Evolutionary conservation across 2,329 filamentous ascomycete species (phyloP).

Genomic region (Phaeosphaeriaceae sp.): DNA sequence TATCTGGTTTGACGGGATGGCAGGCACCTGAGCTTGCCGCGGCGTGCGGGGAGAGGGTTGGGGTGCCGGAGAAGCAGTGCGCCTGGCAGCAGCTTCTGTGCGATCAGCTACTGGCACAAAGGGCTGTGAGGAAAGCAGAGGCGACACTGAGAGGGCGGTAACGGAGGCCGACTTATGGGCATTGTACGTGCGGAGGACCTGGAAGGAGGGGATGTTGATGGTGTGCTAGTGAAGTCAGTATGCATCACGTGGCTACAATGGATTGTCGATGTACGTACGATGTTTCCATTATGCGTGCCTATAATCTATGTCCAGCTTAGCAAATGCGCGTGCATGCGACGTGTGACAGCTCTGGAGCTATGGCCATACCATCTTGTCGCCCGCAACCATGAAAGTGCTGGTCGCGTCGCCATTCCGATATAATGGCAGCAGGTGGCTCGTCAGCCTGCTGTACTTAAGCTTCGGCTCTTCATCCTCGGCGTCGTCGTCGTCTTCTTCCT

Average conservation of each 20-base stretch:
- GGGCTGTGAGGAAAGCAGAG: constrained; percentile 69
- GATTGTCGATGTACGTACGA: constrained; percentile 65
- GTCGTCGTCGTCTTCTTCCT: constrained; percentile 69
- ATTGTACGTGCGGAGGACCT: constrained; percentile 83
- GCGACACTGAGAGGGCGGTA: constrained; percentile 88
- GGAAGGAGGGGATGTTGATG: constrained; percentile 80
- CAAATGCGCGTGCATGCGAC: constrained; percentile 63
- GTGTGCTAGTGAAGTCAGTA: constrained; percentile 69
- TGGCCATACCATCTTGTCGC: constrained; percentile 88
- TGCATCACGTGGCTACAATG: constrained; percentile 1
- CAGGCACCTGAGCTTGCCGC: constrained; percentile 68
- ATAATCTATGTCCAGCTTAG: constrained; percentile 68
- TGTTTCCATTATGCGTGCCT: constrained; percentile 95
- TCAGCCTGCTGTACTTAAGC: constrained; percentile 90
- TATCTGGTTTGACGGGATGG: constrained; percentile 86
- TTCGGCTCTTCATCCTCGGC: constrained; percentile 93
- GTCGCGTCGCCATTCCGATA: constrained; percentile 97
- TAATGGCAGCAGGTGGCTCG: constrained; percentile 76
- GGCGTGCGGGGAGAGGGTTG: constrained; percentile 60
- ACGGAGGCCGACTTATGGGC: constrained; percentile 87
- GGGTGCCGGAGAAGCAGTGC: constrained; percentile 26
- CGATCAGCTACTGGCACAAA: constrained; percentile 36
- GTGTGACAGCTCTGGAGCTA: constrained; percentile 50
- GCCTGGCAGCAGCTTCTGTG: constrained; percentile 52
- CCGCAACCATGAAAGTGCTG: constrained; percentile 85